Percentiles rank a stretch among this genome's conserved stretches.
Conservation (phyloP, 2,329 filamentous ascomycete genomes). For the Claviceps lovelessii region DNA sequence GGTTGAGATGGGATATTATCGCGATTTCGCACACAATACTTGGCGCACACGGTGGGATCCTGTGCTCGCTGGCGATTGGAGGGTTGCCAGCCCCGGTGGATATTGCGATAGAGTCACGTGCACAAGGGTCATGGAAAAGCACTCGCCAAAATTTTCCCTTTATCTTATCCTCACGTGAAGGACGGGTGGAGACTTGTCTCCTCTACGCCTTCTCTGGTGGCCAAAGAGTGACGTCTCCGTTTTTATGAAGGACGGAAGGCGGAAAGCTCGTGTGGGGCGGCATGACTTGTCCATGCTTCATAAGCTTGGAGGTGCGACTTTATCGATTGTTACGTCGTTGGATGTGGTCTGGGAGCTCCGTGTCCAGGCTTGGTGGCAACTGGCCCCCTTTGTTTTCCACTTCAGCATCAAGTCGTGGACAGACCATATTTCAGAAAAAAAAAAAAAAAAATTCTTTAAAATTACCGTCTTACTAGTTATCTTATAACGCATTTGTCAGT, state of each 20-base stretch:
- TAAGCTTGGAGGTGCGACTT: neutral
- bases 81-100: conserved; percentile 24
- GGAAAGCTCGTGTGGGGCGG: neutral
- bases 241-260: neutral
- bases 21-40: conserved; percentile 4
- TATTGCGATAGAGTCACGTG: neutral
- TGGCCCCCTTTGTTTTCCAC: neutral
- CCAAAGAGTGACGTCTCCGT: neutral
- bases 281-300: too few species aligned
- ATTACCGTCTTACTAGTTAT: neutral
- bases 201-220: neutral
- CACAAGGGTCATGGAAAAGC: neutral
- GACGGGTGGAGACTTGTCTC: too few species aligned
- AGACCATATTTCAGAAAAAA: neutral
- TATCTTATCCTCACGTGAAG: conserved; percentile 12
- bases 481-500: neutral
- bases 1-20: conserved; percentile 10
- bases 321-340: neutral
- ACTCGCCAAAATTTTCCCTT: neutral
- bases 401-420: neutral
- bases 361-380: neutral
- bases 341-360: neutral
- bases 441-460: too few species aligned
- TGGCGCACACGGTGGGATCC: conserved; percentile 5
- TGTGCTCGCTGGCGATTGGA: conserved; percentile 20